These are phyloP conservation scores for Neurospora sp. DNA, from an alignment of 495 filamentous ascomycete species.

Conservation along the genomic window DNA sequence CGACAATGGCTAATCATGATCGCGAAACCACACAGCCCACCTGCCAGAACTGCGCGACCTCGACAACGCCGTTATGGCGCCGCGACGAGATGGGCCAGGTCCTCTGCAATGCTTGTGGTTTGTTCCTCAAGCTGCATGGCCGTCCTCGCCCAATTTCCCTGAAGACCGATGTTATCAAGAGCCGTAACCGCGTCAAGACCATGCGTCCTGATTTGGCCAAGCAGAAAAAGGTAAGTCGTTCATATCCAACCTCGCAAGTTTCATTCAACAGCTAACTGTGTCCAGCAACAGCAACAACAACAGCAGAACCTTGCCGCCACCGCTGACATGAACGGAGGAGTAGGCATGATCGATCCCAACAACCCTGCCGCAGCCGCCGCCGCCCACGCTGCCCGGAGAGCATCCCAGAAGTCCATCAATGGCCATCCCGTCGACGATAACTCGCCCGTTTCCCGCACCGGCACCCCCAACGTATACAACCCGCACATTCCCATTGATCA, in stretches of 20 bases:
- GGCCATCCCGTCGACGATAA: slow-evolving; percentile 69
- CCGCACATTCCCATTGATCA: slow-evolving; percentile 58
- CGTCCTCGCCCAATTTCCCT: slow-evolving; percentile 86
- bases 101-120: slow-evolving; percentile 97
- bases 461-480: slow-evolving; percentile 62
- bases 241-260: neutral
- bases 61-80: slow-evolving; percentile 93
- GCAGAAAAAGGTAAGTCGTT: slow-evolving; percentile 69
- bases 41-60: slow-evolving; percentile 94
- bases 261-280: neutral
- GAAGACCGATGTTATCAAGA: slow-evolving; percentile 99
- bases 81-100: slow-evolving; percentile 92
- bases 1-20: slow-evolving; percentile 37
- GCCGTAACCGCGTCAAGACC: slow-evolving; percentile 94
- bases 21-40: slow-evolving; percentile 75
- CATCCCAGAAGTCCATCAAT: slow-evolving; percentile 61
- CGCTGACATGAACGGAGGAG: slow-evolving; percentile 45
- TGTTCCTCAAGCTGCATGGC: slow-evolving; percentile 95
- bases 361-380: slow-evolving; percentile 24
- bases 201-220: slow-evolving; percentile 60
- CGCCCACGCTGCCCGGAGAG: slow-evolving; percentile 40
- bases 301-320: slow-evolving; percentile 40
- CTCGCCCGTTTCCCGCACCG: slow-evolving; percentile 79
- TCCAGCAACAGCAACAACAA: slow-evolving; percentile 7
- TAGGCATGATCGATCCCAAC: slow-evolving; percentile 30